phyloP scores from a whole-genome alignment of 2,329 filamentous ascomycete genomes.

The Trichocomaceae sp. region DNA sequence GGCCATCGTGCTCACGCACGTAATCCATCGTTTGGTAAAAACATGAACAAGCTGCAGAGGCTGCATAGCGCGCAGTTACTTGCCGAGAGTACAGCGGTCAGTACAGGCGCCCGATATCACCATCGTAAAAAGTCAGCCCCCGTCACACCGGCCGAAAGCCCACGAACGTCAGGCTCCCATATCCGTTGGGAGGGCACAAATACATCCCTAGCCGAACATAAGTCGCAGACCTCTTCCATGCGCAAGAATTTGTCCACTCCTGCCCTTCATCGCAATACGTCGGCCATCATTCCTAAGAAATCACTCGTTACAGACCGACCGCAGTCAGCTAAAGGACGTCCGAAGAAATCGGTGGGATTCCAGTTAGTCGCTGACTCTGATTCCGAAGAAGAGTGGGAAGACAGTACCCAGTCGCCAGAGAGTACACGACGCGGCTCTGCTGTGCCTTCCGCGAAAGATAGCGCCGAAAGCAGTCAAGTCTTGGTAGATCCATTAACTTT shows the following conservation, averaged over 20 bases:
- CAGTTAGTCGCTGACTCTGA: constrained; percentile 37
- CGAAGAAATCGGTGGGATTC: constrained; percentile 43
- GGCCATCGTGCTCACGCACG: constrained; percentile 35
- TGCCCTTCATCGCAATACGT: constrained; percentile 34
- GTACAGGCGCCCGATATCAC: constrained; percentile 29
- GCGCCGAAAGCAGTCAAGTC: constrained; percentile 28
- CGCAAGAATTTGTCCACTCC: constrained; percentile 43
- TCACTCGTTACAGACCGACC: constrained; percentile 29
- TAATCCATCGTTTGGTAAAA: constrained; percentile 40
- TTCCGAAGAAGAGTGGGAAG: constrained; percentile 41
- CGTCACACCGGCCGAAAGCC: constrained; percentile 38
- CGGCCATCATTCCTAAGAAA: constrained; percentile 35
- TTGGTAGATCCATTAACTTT: constrained; percentile 36
- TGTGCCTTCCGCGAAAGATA: constrained; percentile 27
- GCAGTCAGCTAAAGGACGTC: constrained; percentile 29
- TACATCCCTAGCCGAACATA: constrained; percentile 27
- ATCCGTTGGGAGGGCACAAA: constrained; percentile 33
- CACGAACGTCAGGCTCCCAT: constrained; percentile 22
- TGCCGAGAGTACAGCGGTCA: constrained; percentile 21
- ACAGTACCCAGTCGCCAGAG: constrained; percentile 43
- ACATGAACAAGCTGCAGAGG: constrained; percentile 38
- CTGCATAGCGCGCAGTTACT: constrained; percentile 26
- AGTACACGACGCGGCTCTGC: constrained; percentile 42
- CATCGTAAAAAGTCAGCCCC: constrained; percentile 43
- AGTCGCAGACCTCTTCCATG: constrained; percentile 29